Conservation (phyloP, 1,284 basidiomycete genomes). For the Meira nashicola region DNA sequence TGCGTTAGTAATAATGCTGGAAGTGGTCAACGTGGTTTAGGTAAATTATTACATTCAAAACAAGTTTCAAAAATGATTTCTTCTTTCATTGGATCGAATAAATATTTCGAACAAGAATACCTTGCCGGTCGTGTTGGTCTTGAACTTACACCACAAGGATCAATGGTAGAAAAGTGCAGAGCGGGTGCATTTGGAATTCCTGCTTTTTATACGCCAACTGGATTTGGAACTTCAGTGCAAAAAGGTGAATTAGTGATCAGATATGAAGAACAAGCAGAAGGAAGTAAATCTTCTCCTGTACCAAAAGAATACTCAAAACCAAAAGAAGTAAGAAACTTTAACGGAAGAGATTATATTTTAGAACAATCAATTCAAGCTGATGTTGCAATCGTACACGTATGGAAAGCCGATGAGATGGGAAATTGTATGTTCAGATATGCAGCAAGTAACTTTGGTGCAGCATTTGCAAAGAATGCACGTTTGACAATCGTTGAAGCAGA, state of each 20-base stretch:
- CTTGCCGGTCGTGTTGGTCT: constrained; percentile 42
- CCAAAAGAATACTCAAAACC: constrained; percentile 49
- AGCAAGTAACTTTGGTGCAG: constrained; percentile 46
- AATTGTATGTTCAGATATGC: constrained; percentile 55
- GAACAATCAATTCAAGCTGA: constrained; percentile 82
- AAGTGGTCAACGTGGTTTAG: constrained; percentile 42
- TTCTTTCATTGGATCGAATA: constrained; percentile 50
- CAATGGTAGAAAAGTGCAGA: constrained; percentile 82
- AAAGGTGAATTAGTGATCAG: constrained; percentile 54
- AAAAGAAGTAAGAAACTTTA: constrained; percentile 75
- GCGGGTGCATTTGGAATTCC: constrained; percentile 92
- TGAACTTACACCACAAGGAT: constrained; percentile 55
- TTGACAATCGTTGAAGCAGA: constrained; percentile 49
- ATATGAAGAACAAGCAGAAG: constrained; percentile 42
- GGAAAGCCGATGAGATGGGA: constrained; percentile 81
- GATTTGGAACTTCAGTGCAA: constrained; percentile 57
- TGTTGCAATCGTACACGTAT: constrained; percentile 82
- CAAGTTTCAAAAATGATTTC: constrained; percentile 45
- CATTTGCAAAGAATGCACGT: constrained; percentile 47
- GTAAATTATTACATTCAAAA: constrained; percentile 35
- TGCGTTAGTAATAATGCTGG: constrained; percentile 51
- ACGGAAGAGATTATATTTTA: constrained; percentile 76
- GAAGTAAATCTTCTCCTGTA: constrained; percentile 25
- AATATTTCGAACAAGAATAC: constrained; percentile 47
- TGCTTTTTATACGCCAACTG: constrained; percentile 91